Base-by-base conservation (phyloP, 164 flowering plant genomes). In the Cinnamomum chago region DNA sequence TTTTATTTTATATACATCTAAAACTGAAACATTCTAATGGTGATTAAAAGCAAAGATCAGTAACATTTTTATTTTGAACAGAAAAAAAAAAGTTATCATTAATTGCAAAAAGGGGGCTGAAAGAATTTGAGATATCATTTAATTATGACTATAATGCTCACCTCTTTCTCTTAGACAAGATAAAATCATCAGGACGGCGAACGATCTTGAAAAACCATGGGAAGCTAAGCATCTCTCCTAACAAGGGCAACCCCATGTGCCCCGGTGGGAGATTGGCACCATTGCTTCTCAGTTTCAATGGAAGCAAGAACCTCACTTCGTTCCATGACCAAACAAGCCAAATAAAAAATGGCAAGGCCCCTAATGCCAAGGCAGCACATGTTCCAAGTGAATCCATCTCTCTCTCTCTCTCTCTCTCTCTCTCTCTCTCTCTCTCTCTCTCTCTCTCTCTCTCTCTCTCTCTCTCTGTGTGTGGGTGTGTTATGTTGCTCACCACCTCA, bases 171-270 rank as follows among this genome's bases (percentile, higher is more conserved):
- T 84, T 86, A 15, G 83, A 70, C 28, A 76, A 72, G 71, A 88
- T 85, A 78, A 82, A 87, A 3, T 86, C 89, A 55, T 85, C 89
- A 0, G 92, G 88, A 35, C 81, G 81, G 7, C 89, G 67, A 6
- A 81, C 65, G 64, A 87, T 3, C 72, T 84, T 88, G 83, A 88
- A 88, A 78, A 86, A 85, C 89, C 89, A 85, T 40, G 87, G 81
- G 76, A 87, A 84, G 2, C 68, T 73, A 50, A 83, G 33, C 84
- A 84, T 78, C 67, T 88, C 91, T 4, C 91, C 90, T 1, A 85
- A 5, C 68, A 80, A 70, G 0, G 87, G 86, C 10, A 86, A 22
- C 11, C 88, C 91, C 87, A 86, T 83, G 77, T 72, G 73, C 5
- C 89, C 89, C 0, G 87, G 86, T 10, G 88, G 88, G 23, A 88